phyloP scores from a whole-genome alignment of 75 land plant species.

The Chamaecyparis obtusa region DNA sequence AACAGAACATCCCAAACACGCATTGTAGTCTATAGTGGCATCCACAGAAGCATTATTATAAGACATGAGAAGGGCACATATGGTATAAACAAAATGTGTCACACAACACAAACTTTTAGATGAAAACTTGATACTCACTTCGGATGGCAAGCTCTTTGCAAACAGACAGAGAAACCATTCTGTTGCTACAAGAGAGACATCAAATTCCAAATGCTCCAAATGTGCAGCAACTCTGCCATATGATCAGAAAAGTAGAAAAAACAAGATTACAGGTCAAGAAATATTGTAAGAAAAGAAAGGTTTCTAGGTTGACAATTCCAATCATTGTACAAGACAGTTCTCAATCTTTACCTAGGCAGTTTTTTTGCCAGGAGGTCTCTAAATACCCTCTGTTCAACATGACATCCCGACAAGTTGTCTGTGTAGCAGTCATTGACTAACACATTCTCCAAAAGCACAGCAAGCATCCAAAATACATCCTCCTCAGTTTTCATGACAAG shows the following conservation, averaged over 20 bases:
- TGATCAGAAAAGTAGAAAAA: not conserved
- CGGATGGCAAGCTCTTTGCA: constrained; percentile 95
- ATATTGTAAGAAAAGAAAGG: not conserved
- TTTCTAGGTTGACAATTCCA: not conserved
- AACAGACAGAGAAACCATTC: constrained; percentile 98
- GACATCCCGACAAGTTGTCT: constrained; percentile 86
- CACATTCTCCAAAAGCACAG: constrained; percentile 91
- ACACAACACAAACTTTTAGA: not conserved
- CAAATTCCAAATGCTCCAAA: constrained; percentile 87
- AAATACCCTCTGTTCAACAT: constrained; percentile 96
- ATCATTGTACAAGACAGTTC: not conserved
- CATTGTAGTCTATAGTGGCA: constrained; percentile 37
- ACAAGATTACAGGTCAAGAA: not conserved
- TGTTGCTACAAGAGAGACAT: constrained; percentile 90
- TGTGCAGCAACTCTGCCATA: constrained; percentile 78
- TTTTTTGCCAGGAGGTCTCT: constrained; percentile 82
- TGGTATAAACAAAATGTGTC: not conserved
- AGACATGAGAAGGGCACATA: not conserved
- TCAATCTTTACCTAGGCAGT: constrained; percentile 64
- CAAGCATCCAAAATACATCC: constrained; percentile 99
- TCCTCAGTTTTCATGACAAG: constrained; percentile 98
- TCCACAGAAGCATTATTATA: not conserved
- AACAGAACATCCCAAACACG: constrained; percentile 57
- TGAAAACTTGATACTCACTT: constrained; percentile 42
- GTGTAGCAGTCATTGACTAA: constrained; percentile 87